phyloP scores from a whole-genome alignment of 2,329 filamentous ascomycete genomes.

The Nothophaeocryptopus gaeumannii region DNA sequence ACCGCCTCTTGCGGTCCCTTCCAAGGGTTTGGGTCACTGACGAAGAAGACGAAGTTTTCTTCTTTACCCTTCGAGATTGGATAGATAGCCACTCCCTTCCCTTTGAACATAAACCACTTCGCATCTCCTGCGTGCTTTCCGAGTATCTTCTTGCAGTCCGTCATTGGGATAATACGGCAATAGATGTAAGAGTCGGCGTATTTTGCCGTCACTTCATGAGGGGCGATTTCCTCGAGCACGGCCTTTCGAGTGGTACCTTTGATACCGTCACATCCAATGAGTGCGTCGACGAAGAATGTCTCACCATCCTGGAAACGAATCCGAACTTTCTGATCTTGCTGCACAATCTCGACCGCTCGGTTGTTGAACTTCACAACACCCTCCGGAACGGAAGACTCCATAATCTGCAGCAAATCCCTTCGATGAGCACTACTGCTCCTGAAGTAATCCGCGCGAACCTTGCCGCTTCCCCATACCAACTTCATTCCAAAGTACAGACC shows the following conservation, averaged over 20 bases:
- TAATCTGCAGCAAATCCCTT: constrained; percentile 49
- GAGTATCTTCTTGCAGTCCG: constrained; percentile 21
- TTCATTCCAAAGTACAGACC: constrained; percentile 24
- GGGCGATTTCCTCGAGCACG: constrained; percentile 50
- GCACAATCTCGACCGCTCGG: constrained; percentile 24
- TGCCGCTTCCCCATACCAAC: constrained; percentile 6
- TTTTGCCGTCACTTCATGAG: constrained; percentile 42
- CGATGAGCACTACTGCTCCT: constrained; percentile 38
- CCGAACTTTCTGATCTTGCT: constrained; percentile 18
- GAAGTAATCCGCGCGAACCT: constrained; percentile 11
- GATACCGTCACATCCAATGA: constrained; percentile 64
- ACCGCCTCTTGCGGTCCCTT: constrained; percentile 41
- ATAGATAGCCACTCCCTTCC: constrained; percentile 38
- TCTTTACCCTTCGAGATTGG: constrained; percentile 56
- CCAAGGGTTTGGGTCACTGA: constrained; percentile 35
- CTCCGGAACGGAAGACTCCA: constrained; percentile 48
- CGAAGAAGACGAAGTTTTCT: constrained; percentile 57
- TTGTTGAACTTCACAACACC: constrained; percentile 33
- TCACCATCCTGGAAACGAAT: constrained; percentile 13
- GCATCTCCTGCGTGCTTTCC: constrained; percentile 21
- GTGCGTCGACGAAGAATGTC: constrained; percentile 38
- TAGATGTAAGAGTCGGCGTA: constrained; percentile 63
- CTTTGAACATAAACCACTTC: constrained; percentile 24
- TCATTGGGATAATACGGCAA: constrained; percentile 60
- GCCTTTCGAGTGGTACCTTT: constrained; percentile 54